Base-by-base conservation (phyloP, 2,329 filamentous ascomycete species). In the Allantophomopsis lycopodina region DNA sequence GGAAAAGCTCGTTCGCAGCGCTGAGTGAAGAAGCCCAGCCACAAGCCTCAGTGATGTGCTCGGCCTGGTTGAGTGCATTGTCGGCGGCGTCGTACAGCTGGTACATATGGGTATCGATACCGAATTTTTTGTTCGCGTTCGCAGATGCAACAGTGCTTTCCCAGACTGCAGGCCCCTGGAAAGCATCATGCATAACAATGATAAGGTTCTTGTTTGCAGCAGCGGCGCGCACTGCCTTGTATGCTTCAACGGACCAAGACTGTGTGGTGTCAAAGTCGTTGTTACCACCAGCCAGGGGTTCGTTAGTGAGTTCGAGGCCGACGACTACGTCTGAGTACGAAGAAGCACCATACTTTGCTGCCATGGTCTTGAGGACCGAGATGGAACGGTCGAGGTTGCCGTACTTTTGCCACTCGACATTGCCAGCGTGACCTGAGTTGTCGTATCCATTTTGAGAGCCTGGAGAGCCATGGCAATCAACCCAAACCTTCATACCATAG, bases 361-460 rank as follows among this genome's bases (percentile, higher is more conserved):
- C 58, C 39, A 65, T 63, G 8, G 45, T 55, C 42, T 55, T 42
- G 32, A 64, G 55, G 10, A 62, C 55, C 7, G 44, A 44, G 34
- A 58, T 60, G 35, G 56, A 60, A 3, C 44, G 48, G 2, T 51
- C 39, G 14, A 61, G 46, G 44, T 61, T 61, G 13, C 46, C 34
- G 7, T 34, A 34, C 49, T 53, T 39, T 61, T 62, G 40, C 64
- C 66, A 71, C 42, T 60, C 59, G 17, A 44, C 60, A 37, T 43
- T 46, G 39, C 58, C 61, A 47, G 60, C 58, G 42, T 68, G 63
- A 2, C 74, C 74, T 14, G 66, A 72, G 52, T 77, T 76, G 53
- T 77, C 73, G 49, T 68, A 76, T 6, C 73, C 73, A 45, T 76
- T 75, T 49, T 76, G 72, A 5, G 62, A 66, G 23, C 67, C 66